Base-by-base conservation (phyloP, 805 yeast species). In the Pichia deserticola region DNA sequence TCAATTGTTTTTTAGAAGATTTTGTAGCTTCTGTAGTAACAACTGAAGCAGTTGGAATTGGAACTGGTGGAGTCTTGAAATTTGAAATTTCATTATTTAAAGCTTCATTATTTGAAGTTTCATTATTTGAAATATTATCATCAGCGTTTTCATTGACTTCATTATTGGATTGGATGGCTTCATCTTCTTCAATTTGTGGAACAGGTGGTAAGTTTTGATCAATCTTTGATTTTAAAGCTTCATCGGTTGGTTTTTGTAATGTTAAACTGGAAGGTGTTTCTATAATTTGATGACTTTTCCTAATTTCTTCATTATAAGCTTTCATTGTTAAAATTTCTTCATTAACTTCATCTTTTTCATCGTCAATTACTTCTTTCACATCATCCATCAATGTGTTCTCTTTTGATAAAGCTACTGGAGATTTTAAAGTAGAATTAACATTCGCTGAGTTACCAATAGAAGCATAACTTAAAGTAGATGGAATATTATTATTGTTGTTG, bases 1-100 rank as follows among this genome's bases (percentile, higher is more conserved):
- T 62, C 70, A 79, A 52, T 44, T 63, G 62, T 52, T 61, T 59
- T 43, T 66, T 59, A 15, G 51, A 45, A 43, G 48, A 15, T 10
- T 42, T 43, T 1, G 12, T 32, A 11, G 52, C 37, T 28, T 50
- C 45, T 7, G 47, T 46, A 29, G 30, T 40, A 30, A 37, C 44
- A 38, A 15, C 29, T 5, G 54, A 44, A 27, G 38, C 30, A 27
- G 52, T 43, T n/a, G 46, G 54, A 7, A 51, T 36, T 20, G 54
- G 43, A 7, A 32, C n/a, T 3, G 46, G 36, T 20, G 20, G 27
- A 36, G 6, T 5, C n/a, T 15, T 8, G 12, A 36, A 36, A 20
- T 20, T 20, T 36, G 25, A 13, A 8, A 13, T 9, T 9, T 36
- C 32, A 7, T 30, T 30, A 30, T 30, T 30, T 30, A 3, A 30